A percentile compares a stretch with the other conserved stretches of the same genome.
These are phyloP conservation scores for Komagataella kurtzmanii DNA, from an alignment of 805 yeast species.

Conservation along the genomic window DNA sequence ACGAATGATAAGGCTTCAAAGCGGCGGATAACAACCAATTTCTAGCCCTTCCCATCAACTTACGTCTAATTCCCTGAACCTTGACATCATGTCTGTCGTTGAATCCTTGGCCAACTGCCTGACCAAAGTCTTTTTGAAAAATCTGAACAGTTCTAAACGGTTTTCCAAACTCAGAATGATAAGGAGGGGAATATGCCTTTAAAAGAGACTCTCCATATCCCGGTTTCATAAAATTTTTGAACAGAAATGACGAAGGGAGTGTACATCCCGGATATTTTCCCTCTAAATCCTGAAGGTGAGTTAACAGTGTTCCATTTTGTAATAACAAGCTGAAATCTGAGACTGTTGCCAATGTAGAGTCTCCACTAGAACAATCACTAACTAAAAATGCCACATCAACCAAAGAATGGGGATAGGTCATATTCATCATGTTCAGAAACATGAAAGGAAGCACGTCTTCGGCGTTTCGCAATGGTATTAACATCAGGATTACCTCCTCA, in stretches of 20 bases:
- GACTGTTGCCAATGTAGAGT: constrained; percentile 50
- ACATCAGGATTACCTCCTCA: constrained; percentile 53
- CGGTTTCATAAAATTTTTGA: constrained; percentile 55
- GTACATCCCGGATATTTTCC: constrained; percentile 15
- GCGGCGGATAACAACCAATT: constrained; percentile 72
- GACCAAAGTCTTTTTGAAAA: constrained; percentile 74
- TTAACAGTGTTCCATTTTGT: constrained; percentile 56
- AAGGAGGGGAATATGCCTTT: constrained; percentile 52
- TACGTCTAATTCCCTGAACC: constrained; percentile 75
- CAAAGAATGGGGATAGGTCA: constrained; percentile 70
- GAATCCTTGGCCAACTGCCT: constrained; percentile 74
- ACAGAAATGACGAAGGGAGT: constrained; percentile 35
- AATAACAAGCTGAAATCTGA: constrained; percentile 52
- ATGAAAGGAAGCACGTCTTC: constrained; percentile 66
- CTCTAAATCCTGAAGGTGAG: constrained; percentile 30
- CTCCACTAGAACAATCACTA: constrained; percentile 62
- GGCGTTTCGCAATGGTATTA: constrained; percentile 73
- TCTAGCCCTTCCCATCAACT: constrained; percentile 78
- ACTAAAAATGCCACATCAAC: constrained; percentile 75
- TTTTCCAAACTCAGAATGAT: constrained; percentile 43
- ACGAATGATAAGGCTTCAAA: constrained; percentile 69
- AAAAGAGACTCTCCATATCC: constrained; percentile 42
- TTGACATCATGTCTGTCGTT: constrained; percentile 75
- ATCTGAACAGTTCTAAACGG: constrained; percentile 76
- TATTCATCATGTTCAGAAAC: constrained; percentile 74